Evolutionary conservation across 768 basidiomycete species (phyloP).

Genomic region (Strobilomyces echinocephalus): DNA sequence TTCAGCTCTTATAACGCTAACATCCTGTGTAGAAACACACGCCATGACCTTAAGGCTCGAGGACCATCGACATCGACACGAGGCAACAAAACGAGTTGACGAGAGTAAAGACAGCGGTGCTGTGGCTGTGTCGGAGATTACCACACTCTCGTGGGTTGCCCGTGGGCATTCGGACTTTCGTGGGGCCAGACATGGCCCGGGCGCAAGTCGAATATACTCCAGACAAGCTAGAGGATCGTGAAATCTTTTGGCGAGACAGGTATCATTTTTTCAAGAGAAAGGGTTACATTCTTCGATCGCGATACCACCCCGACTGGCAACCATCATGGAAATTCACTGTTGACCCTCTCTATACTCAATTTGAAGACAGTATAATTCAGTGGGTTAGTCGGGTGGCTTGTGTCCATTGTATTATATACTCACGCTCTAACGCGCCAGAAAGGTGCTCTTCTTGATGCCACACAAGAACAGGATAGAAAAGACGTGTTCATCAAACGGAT

Average conservation of each 20-base stretch:
- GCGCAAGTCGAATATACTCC: neutral
- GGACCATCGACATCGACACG: too few relatives aligned
- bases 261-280: conserved; percentile 12
- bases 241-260: conserved; percentile 19
- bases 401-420: too few relatives aligned
- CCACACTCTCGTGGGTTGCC: too few relatives aligned
- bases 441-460: conserved; percentile 9
- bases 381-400: neutral
- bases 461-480: neutral
- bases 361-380: conserved; percentile 7
- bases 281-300: conserved; percentile 23
- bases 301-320: conserved; percentile 25
- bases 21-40: too few relatives aligned
- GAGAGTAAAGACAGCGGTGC: too few relatives aligned
- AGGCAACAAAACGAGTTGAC: too few relatives aligned
- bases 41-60: too few relatives aligned
- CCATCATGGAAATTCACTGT: conserved; percentile 24
- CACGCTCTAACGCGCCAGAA: neutral
- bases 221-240: neutral
- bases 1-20: too few relatives aligned
- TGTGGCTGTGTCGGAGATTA: too few relatives aligned
- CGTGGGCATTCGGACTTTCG: too few relatives aligned
- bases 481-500: conserved; percentile 19
- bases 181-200: too few relatives aligned
- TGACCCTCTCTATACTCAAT: neutral